Percentiles rank a stretch among this genome's conserved stretches.
Evolutionary conservation across 2,329 filamentous ascomycete genomes (phyloP).

Genomic region (Clarireedia paspali): DNA sequence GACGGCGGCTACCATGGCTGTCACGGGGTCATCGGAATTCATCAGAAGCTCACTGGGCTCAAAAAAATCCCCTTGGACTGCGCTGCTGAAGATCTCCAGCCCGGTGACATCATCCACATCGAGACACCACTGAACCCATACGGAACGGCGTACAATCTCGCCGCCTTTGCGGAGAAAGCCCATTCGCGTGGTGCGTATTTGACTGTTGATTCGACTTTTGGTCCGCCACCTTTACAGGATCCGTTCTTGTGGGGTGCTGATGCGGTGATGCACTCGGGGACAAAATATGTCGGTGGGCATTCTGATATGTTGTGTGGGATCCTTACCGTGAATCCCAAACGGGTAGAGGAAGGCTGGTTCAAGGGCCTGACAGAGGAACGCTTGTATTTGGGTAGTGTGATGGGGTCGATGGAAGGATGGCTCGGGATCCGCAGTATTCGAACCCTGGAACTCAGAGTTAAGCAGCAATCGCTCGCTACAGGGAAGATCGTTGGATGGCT

Average conservation of each 20-base stretch:
- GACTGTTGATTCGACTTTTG: slow-evolving; percentile 87
- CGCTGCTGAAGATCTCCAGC: slow-evolving; percentile 54
- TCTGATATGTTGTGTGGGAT: slow-evolving; percentile 89
- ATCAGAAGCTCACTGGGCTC: slow-evolving; percentile 69
- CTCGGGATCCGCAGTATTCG: slow-evolving; percentile 78
- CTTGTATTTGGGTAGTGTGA: slow-evolving; percentile 69
- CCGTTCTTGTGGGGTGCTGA: slow-evolving; percentile 79
- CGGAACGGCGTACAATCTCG: slow-evolving; percentile 70
- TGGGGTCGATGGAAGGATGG: slow-evolving; percentile 90
- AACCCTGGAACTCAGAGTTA: slow-evolving; percentile 77
- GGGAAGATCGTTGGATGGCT: slow-evolving; percentile 67
- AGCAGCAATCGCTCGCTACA: slow-evolving; percentile 67
- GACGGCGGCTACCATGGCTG: slow-evolving; percentile 88
- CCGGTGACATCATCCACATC: slow-evolving; percentile 80
- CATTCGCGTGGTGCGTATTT: slow-evolving; percentile 65
- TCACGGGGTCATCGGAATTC: slow-evolving; percentile 71
- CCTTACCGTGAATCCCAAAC: slow-evolving; percentile 53
- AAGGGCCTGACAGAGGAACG: slow-evolving; percentile 52
- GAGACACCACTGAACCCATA: slow-evolving; percentile 93
- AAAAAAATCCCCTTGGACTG: slow-evolving; percentile 65
- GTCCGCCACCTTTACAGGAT: slow-evolving; percentile 79
- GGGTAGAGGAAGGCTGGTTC: slow-evolving; percentile 48
- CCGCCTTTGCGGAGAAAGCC: slow-evolving; percentile 63
- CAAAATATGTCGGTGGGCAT: slow-evolving; percentile 95
- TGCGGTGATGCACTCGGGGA: slow-evolving; percentile 84